Evolutionary conservation across 148 eudicot species (phyloP).

Genomic region (Polygonum maritimum): DNA sequence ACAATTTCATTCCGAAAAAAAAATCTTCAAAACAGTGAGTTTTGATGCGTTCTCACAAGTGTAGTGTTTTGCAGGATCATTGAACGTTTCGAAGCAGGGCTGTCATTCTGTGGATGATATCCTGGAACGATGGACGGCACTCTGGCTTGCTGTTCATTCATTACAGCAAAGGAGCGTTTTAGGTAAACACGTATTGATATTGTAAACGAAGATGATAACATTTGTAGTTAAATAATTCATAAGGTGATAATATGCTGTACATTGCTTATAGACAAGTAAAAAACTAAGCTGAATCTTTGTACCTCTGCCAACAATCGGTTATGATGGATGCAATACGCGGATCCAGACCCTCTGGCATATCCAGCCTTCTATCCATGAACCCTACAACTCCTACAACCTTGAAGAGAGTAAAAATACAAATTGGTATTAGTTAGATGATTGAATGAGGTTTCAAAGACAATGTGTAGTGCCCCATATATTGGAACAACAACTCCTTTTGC

Average conservation of each 20-base stretch:
- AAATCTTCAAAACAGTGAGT: not conserved
- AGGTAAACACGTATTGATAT: not conserved
- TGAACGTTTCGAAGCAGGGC: constrained; percentile 28
- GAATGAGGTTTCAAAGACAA: not conserved
- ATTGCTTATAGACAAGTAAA: not conserved
- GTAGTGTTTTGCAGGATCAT: constrained; percentile 10
- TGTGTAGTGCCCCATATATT: not conserved
- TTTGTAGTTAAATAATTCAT: not conserved
- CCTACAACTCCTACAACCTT: constrained; percentile 91
- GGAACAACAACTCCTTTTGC: not conserved
- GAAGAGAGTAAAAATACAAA: not conserved
- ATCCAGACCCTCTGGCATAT: constrained; percentile 57
- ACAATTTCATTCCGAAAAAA: not conserved
- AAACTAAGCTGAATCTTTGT: not conserved
- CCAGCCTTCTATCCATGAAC: constrained; percentile 69
- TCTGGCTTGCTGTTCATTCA: constrained; percentile 44
- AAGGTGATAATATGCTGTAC: not conserved
- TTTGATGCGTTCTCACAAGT: not conserved
- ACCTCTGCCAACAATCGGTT: constrained; percentile 78
- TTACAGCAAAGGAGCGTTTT: not conserved
- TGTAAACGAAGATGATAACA: not conserved
- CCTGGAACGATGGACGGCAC: constrained; percentile 64
- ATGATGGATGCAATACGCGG: constrained; percentile 51
- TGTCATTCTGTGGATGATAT: constrained; percentile 43
- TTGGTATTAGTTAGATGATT: not conserved